A percentile compares a stretch with the other conserved stretches of the same genome.
phyloP scores from a whole-genome alignment of 1,284 basidiomycete species.

The Ustilago xerochloae region DNA sequence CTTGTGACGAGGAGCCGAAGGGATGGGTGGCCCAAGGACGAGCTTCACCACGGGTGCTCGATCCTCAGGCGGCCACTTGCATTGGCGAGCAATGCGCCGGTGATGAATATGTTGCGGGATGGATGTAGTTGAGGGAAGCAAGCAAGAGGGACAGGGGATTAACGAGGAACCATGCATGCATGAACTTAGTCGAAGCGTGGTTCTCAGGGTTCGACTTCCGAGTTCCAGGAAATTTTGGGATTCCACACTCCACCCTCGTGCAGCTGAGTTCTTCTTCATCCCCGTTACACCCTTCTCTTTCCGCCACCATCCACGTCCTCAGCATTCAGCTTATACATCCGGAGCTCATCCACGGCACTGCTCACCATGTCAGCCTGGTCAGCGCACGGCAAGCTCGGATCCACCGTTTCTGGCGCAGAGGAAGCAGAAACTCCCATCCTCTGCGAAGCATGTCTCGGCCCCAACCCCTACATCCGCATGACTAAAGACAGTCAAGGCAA shows the following conservation, averaged over 20 bases:
- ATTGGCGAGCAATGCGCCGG: conserved; percentile 2
- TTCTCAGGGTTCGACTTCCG: conserved; percentile 14
- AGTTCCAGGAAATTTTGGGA: conserved; percentile 17
- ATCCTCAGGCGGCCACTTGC: conserved; percentile 29
- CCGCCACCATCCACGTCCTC: conserved; percentile 2
- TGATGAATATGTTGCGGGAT: not conserved
- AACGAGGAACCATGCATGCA: not conserved
- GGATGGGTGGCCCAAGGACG: conserved; percentile 23
- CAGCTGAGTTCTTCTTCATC: not conserved
- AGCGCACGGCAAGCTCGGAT: conserved; percentile 33
- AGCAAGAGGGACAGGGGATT: not conserved
- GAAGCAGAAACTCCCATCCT: conserved; percentile 89
- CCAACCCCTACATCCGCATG: conserved; percentile 70
- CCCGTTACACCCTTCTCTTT: too few relatives aligned
- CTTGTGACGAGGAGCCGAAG: not conserved
- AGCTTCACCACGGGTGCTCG: conserved; percentile 27
- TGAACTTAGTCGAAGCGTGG: not conserved
- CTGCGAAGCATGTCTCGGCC: conserved; percentile 71
- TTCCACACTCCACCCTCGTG: conserved; percentile 15
- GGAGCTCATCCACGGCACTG: not conserved
- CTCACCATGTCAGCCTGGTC: conserved; percentile 19
- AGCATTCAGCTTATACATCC: not conserved
- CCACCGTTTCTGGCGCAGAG: conserved; percentile 70
- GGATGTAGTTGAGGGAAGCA: not conserved
- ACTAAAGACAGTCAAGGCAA: conserved; percentile 95